These are phyloP conservation scores for Prunus padus DNA, from an alignment of 306 rosid species.

Conservation along the genomic window DNA sequence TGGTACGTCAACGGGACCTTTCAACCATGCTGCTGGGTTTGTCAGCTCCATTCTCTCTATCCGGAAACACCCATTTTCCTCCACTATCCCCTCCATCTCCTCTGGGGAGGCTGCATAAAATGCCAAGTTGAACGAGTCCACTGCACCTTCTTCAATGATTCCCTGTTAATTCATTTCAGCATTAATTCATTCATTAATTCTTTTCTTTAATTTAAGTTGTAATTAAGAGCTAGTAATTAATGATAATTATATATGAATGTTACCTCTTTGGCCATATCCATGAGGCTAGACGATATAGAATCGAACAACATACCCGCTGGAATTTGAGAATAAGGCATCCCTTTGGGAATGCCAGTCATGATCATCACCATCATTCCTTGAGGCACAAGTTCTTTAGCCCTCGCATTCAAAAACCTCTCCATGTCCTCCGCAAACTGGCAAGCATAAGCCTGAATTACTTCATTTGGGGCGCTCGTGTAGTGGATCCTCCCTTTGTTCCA, in stretches of 20 bases:
- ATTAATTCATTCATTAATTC: background rate
- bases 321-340: slow-evolving; percentile 20
- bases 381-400: slow-evolving; percentile 43
- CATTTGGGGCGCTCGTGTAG: slow-evolving; percentile 31
- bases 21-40: slow-evolving; percentile 44
- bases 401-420: slow-evolving; percentile 34
- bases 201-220: background rate
- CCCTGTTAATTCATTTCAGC: slow-evolving; percentile 28
- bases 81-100: slow-evolving; percentile 37
- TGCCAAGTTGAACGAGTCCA: slow-evolving; percentile 58
- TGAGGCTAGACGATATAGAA: slow-evolving; percentile 27
- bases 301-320: slow-evolving; percentile 28
- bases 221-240: no score
- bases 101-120: slow-evolving; percentile 42
- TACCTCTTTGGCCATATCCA: slow-evolving; percentile 55
- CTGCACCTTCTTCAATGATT: slow-evolving; percentile 33
- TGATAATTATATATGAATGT: background rate
- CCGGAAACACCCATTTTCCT: slow-evolving; percentile 43
- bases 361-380: slow-evolving; percentile 46
- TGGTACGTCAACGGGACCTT: slow-evolving; percentile 18
- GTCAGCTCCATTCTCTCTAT: slow-evolving; percentile 44
- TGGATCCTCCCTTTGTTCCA: slow-evolving; percentile 54
- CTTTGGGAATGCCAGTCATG: slow-evolving; percentile 31
- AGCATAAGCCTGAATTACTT: slow-evolving; percentile 36
- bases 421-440: slow-evolving; percentile 33